These are phyloP conservation scores for Podaxis pistillaris DNA, from an alignment of 768 basidiomycete species.

Conservation along the genomic window DNA sequence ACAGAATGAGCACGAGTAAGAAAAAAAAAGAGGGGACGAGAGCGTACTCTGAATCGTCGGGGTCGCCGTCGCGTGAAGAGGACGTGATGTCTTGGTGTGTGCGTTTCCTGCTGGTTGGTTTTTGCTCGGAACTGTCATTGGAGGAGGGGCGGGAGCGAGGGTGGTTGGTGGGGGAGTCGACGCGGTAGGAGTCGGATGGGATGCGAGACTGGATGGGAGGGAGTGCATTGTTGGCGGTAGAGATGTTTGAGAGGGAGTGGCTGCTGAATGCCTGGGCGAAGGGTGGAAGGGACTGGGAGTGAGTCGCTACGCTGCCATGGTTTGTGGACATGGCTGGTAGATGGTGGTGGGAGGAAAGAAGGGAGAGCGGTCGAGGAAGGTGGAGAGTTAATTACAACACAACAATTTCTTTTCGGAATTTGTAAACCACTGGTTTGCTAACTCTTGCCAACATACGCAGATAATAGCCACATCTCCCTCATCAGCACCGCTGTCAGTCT, in stretches of 20 bases:
- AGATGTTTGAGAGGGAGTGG: slow-evolving; percentile 50
- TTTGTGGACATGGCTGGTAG: slow-evolving; percentile 41
- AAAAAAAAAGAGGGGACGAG: slow-evolving; percentile 20
- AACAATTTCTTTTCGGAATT: neutral
- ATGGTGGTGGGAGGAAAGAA: slow-evolving; percentile 14
- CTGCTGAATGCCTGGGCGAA: slow-evolving; percentile 75
- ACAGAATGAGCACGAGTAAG: slow-evolving; percentile 6
- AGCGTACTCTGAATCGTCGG: slow-evolving; percentile 47
- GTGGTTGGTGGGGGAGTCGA: slow-evolving; percentile 27
- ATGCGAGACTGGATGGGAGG: slow-evolving; percentile 61
- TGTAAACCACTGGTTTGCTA: neutral
- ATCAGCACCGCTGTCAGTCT: slow-evolving; percentile 13
- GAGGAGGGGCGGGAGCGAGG: slow-evolving; percentile 26
- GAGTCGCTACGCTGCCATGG: slow-evolving; percentile 41
- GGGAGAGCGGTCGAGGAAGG: slow-evolving; percentile 12
- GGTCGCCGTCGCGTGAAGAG: slow-evolving; percentile 33
- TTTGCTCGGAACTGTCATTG: slow-evolving; percentile 27
- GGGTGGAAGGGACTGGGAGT: slow-evolving; percentile 68
- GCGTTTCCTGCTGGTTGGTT: slow-evolving; percentile 41
- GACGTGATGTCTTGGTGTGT: slow-evolving; percentile 38
- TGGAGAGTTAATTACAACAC: slow-evolving; percentile 11
- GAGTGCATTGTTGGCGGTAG: slow-evolving; percentile 49
- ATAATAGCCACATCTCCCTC: neutral
- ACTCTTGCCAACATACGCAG: neutral
- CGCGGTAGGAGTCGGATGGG: slow-evolving; percentile 32